Evolutionary conservation across 176 grass and related monocot species (phyloP), one percentile per base, ranked within the genome.

Genomic region (Saccharum spontaneum): DNA sequence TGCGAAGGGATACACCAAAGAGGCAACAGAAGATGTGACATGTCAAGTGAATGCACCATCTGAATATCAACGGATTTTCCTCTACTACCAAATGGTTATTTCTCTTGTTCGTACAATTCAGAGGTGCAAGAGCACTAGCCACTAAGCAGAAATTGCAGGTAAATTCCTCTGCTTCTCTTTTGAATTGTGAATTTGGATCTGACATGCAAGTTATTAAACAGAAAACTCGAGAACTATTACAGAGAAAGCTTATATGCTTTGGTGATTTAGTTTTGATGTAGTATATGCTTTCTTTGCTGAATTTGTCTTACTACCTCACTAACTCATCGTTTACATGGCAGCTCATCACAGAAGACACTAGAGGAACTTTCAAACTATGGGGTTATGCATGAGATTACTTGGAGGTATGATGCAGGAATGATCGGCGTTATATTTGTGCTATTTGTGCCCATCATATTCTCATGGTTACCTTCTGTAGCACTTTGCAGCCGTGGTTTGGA

Each of bases 401-500:
- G 71, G 11, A 82, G 89, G 52, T 90, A 89, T 73, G 76, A 92
- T 76, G 72, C 90, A 65, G 75, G 82, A 68, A 92, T 90, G 76
- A 37, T 55, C 18, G 4, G 34, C 15, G 4, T 86, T 34, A 82
- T 93, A 74, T 83, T 88, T 88, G 67, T 81, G 34, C 79, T 28
- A 28, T 28, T 28, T 85, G 67, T 81, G 34, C 79, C 80, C 14
- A 80, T 87, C 17, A 67, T 64, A 37, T 71, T 89, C 17, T 82
- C 85, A 7, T 91, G 89, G 87, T 90, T 88, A 60, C 85, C 87
- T 30, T 88, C 61, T 83, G 72, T 76, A 18, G 82, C 15, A 86
- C 93, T 4, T 97, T 88, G 80, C 83, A 88, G 72, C 75, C 45
- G 30, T 36, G 87, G 79, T 75, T 66, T 92, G 43, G 82, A 86